Conservation (phyloP, 2,329 filamentous ascomycete genomes). For the Penicillium paneum region DNA sequence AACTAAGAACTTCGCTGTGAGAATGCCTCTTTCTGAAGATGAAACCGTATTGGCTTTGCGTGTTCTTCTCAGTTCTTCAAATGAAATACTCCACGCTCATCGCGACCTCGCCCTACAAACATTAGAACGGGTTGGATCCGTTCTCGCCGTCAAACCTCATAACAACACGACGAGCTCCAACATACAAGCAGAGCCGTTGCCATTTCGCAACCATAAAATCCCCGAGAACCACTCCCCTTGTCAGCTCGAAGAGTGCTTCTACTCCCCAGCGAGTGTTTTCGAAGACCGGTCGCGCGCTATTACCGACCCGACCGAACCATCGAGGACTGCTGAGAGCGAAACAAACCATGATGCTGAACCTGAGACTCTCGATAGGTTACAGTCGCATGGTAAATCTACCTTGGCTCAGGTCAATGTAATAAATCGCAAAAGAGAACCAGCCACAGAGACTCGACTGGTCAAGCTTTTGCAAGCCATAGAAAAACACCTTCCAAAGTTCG, state of each 20-base stretch:
- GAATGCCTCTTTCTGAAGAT: not conserved
- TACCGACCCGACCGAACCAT: not conserved
- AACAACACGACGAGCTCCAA: not conserved
- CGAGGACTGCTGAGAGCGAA: not conserved
- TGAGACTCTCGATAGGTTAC: not conserved
- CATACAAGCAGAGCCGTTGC: not conserved
- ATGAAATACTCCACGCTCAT: not conserved
- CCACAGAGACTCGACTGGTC: not conserved
- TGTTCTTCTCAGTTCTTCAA: not conserved
- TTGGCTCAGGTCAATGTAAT: not conserved
- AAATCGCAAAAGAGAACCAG: not conserved
- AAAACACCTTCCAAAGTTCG: not conserved
- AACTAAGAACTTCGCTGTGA: not conserved
- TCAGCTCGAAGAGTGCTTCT: not conserved
- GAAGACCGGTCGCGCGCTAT: not conserved
- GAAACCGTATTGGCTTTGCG: not conserved
- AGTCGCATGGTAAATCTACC: not conserved
- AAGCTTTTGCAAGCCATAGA: not conserved
- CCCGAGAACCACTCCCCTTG: not conserved
- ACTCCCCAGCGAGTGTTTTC: not conserved
- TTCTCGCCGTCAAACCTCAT: not conserved
- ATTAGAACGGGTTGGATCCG: not conserved
- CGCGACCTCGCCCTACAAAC: not conserved
- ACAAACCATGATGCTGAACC: not conserved
- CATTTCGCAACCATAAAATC: not conserved